phyloP scores from a whole-genome alignment of 345 rosid genomes.

The Linum usitatissimum region DNA sequence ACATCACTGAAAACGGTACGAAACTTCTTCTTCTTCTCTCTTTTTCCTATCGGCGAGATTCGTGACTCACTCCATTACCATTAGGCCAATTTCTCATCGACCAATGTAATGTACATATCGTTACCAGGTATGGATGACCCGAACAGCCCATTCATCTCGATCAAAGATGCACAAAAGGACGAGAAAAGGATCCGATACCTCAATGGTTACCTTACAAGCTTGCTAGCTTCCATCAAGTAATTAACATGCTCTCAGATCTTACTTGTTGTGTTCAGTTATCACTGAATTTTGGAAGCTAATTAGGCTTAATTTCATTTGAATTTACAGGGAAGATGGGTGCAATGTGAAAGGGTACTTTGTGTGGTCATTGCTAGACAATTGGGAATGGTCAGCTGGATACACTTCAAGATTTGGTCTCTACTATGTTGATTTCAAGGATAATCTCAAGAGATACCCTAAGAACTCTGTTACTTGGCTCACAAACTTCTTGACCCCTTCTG shows the following conservation, averaged over 20 bases:
- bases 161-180: not conserved
- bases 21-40: too few relatives aligned
- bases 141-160: not conserved
- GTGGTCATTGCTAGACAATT: slow-evolving; percentile 5
- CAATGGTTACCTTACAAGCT: slow-evolving; percentile 1
- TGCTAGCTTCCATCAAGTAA: slow-evolving; percentile 6
- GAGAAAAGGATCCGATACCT: slow-evolving; percentile 1
- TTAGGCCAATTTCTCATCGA: too few relatives aligned
- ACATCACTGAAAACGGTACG: slow-evolving; percentile 10
- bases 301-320: not conserved
- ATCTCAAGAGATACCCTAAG: slow-evolving; percentile 5
- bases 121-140: slow-evolving; percentile 6
- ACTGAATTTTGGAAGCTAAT: not conserved
- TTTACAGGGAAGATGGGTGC: slow-evolving; percentile 2
- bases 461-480: slow-evolving; percentile 10
- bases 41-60: not conserved
- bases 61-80: not conserved
- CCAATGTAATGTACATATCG: too few relatives aligned
- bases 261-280: not conserved
- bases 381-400: slow-evolving; percentile 12
- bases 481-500: not conserved
- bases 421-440: not conserved
- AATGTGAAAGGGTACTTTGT: slow-evolving; percentile 6
- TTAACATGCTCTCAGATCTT: not conserved
- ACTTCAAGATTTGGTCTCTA: slow-evolving; percentile 12